Base-by-base conservation (phyloP, 306 rosid genomes). In the Lathyrus sativus region DNA sequence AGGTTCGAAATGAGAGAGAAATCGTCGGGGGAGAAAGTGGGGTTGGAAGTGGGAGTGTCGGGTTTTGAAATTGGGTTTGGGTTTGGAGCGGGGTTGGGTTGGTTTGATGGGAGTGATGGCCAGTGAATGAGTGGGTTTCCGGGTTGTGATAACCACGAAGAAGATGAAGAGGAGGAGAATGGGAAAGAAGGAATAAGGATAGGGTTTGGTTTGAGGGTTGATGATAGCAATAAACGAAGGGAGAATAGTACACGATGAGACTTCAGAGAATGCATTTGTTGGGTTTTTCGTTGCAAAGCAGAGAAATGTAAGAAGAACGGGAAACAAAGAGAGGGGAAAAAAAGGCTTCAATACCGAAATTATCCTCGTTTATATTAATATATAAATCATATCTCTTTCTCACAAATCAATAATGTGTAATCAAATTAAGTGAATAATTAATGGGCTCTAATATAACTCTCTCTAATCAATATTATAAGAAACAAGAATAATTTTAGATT, bases 91-190 rank as follows among this genome's bases (percentile, higher is more conserved):
- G 80, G 26, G 5, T 59, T 12, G 53, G 64, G 31, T 66, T 73
- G 37, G 39, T 61, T 73, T 5, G 69, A 57, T 4, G 75, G 76
- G 0, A 64, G 80, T 1, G 86, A 33, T 38, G 91, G 83, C 88
- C 86, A 87, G 14, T 76, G 59, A 63, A 85, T 74, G 61, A 88
- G 70, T 53, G 89, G 86, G 66, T 80, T 83, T 26, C 90, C 89
- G n/a, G 84, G 85, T 4, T 71, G 33, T n/a, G 90, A 84, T 0
- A 84, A 71, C 88, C 92, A 83, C 69, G 96, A 85, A 6, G 65
- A 42, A 24, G 86, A 78, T 58, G 57, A 68, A 17, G 49, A 54
- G 76, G 51, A 3, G 65, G 31, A 53, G 67, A 54, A 37, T 59
- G 38, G 26, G 26, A 24, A 24, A 1, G 26, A 24, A 24, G 26